Evolutionary conservation across 23 red algal species (phyloP), one percentile per base, ranked within the genome.

Genomic region (Gracilaria gracilis): DNA sequence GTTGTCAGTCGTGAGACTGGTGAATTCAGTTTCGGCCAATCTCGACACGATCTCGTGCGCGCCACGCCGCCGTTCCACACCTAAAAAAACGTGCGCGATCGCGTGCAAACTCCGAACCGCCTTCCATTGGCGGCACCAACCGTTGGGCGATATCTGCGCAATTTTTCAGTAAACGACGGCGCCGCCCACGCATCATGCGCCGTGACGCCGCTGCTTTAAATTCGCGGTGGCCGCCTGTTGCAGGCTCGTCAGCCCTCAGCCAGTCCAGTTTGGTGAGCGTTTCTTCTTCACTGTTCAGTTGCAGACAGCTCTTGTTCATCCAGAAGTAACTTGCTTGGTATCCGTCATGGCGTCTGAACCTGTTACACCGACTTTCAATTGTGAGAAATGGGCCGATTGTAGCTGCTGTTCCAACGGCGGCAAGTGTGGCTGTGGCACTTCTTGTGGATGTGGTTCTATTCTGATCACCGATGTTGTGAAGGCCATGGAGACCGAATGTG

Each of bases 301-400:
- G 2, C 5, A 2, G 8, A 7, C 59, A 62, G 4, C 27, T 29
- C 5, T 28, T 31, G 2, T 20, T 69, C 2, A 55, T 69, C 32
- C 64, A n/a, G n/a, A n/a, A n/a, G n/a, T n/a, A n/a, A n/a, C n/a
- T n/a, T n/a, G n/a, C n/a, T n/a, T n/a, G n/a, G n/a, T 69, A 37
- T 36, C 37, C 64, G 0, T 34, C 27, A 69, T 69, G 64, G 64
- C 64, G 16, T 69, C 64, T 69, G 31, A 69, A 69, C 25, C 64
- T 69, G 32, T 17, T 36, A 0, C 64, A 17, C 39, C 39, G 40
- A 31, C 46, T 23, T 77, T 77, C 39, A 37, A 20, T 31, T 88
- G 85, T 62, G 69, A 77, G 28, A 91, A 91, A 54, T 91, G 87
- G 87, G 87, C 87, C 39, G 87, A 91, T 31, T 91, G 87, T 42